phyloP scores from a whole-genome alignment of 805 yeast species.

The Priceomyces medius region DNA sequence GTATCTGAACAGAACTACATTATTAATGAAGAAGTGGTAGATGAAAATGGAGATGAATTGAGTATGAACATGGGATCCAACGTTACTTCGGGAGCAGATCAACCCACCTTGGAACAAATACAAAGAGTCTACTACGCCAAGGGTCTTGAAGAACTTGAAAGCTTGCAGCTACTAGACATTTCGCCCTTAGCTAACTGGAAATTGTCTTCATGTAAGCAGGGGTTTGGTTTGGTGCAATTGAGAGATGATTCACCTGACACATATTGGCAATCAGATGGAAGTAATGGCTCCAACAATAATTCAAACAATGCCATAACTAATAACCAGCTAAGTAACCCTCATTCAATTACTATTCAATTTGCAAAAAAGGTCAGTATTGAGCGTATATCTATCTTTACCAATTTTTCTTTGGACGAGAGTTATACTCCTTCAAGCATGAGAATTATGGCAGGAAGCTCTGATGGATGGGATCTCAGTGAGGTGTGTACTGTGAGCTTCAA shows the following conservation, averaged over 20 bases:
- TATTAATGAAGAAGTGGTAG: slow-evolving; percentile 10
- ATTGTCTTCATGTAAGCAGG: slow-evolving; percentile 72
- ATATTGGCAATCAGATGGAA: slow-evolving; percentile 96
- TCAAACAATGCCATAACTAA: slow-evolving; percentile 23
- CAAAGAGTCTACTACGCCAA: slow-evolving; percentile 38
- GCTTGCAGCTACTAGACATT: slow-evolving; percentile 64
- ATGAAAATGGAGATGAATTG: slow-evolving; percentile 11
- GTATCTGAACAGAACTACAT: slow-evolving; percentile 8
- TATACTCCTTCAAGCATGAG: slow-evolving; percentile 79
- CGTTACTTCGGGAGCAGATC: slow-evolving; percentile 17
- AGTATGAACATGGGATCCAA: slow-evolving; percentile 14
- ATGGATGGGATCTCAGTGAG: slow-evolving; percentile 71
- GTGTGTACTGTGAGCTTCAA: slow-evolving; percentile 58
- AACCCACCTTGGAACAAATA: slow-evolving; percentile 40
- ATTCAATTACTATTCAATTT: slow-evolving; percentile 73
- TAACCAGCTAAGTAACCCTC: slow-evolving; percentile 65
- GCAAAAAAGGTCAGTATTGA: slow-evolving; percentile 71
- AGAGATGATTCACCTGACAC: slow-evolving; percentile 69
- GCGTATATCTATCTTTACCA: slow-evolving; percentile 68
- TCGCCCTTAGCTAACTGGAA: slow-evolving; percentile 84
- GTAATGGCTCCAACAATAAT: slow-evolving; percentile 29
- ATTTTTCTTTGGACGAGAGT: slow-evolving; percentile 76
- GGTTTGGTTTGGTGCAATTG: slow-evolving; percentile 68
- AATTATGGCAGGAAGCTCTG: slow-evolving; percentile 68
- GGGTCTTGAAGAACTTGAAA: slow-evolving; percentile 58